Conservation (phyloP, 2,329 filamentous ascomycete species). For the Colletotrichum simmondsii region DNA sequence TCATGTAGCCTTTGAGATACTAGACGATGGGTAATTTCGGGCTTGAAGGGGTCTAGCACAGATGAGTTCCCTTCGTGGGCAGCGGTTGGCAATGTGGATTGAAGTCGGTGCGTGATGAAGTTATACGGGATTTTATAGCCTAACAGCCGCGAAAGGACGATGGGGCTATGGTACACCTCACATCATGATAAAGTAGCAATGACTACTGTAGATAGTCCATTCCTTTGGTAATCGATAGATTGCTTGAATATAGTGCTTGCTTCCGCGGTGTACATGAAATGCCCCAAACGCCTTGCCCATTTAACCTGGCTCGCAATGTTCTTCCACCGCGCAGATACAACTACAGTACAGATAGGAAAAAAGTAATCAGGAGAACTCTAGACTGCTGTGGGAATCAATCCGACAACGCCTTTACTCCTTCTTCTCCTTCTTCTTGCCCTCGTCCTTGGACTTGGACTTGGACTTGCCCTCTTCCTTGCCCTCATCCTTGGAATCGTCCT, state of each 20-base stretch:
- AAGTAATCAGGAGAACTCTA: neutral
- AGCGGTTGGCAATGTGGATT: neutral
- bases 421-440: constrained; percentile 21
- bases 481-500: neutral
- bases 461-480: neutral
- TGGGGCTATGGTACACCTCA: too few relatives aligned
- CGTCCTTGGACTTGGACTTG: neutral
- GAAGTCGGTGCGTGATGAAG: neutral
- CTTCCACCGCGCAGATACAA: neutral
- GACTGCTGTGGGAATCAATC: neutral
- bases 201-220: neutral
- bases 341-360: neutral
- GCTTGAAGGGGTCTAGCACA: neutral
- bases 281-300: constrained; percentile 1
- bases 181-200: neutral
- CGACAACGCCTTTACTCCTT: constrained; percentile 2
- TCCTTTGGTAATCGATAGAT: neutral
- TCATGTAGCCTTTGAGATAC: neutral
- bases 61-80: neutral
- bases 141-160: neutral
- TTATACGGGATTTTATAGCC: neutral
- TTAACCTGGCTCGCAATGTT: neutral
- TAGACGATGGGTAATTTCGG: too few relatives aligned
- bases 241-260: neutral
- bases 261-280: neutral